Evolutionary conservation across 2,329 filamentous ascomycete species (phyloP).

Genomic region (Ascochyta viciae-villosae): DNA sequence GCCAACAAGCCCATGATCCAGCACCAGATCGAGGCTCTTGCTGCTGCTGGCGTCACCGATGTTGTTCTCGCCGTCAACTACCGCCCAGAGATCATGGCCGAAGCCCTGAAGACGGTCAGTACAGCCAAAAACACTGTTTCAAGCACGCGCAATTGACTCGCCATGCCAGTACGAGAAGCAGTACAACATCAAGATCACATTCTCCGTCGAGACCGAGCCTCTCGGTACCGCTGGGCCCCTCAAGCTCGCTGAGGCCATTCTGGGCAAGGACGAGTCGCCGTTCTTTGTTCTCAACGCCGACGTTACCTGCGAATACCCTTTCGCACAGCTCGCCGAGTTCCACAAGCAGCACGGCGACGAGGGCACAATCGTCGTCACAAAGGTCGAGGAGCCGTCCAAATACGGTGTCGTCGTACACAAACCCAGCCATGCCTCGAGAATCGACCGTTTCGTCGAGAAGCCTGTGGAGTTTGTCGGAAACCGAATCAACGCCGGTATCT

Average conservation of each 20-base stretch:
- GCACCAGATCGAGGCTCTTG: slow-evolving; percentile 95
- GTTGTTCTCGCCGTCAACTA: slow-evolving; percentile 99
- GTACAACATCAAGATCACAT: slow-evolving; percentile 94
- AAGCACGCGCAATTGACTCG: slow-evolving; percentile 19
- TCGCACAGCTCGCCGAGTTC: slow-evolving; percentile 87
- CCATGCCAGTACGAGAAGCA: slow-evolving; percentile 77
- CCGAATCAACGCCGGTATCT: slow-evolving; percentile 98
- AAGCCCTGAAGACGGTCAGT: slow-evolving; percentile 83
- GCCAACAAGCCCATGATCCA: slow-evolving; percentile 99
- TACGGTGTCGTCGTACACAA: slow-evolving; percentile 99
- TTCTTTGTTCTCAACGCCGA: slow-evolving; percentile 99
- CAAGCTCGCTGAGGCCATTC: slow-evolving; percentile 90
- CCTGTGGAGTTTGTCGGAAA: slow-evolving; percentile 98
- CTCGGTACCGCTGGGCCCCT: slow-evolving; percentile 93
- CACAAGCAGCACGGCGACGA: slow-evolving; percentile 93
- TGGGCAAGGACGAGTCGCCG: slow-evolving; percentile 90
- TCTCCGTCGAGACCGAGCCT: slow-evolving; percentile 95
- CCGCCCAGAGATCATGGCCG: slow-evolving; percentile 96
- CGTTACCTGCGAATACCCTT: slow-evolving; percentile 97
- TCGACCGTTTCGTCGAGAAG: slow-evolving; percentile 99
- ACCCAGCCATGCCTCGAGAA: slow-evolving; percentile 85
- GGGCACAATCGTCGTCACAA: slow-evolving; percentile 97
- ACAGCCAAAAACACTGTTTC: background rate
- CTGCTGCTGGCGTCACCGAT: slow-evolving; percentile 92
- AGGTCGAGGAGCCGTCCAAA: slow-evolving; percentile 98